phyloP scores from a whole-genome alignment of 2,329 filamentous ascomycete species.

The Colletotrichum sidae region DNA sequence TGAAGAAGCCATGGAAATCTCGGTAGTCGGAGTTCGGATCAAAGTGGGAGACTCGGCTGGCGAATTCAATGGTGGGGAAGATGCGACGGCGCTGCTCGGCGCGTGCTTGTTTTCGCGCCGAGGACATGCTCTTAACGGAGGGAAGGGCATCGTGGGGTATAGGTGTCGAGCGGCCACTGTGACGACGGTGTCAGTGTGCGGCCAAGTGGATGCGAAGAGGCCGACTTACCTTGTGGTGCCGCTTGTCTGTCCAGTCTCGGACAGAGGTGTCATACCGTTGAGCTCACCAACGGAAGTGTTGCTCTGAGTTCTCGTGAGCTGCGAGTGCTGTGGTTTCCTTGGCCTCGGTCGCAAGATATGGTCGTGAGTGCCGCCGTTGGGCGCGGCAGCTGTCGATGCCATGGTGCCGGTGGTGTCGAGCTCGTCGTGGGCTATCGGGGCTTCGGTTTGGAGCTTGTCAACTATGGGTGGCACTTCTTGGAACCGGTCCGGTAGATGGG shows the following conservation, averaged over 20 bases:
- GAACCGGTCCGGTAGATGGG: too few species aligned
- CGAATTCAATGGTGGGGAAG: conserved; percentile 94
- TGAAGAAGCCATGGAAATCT: conserved; percentile 97
- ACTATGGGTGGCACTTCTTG: too few species aligned
- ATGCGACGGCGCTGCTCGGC: conserved; percentile 84
- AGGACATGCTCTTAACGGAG: conserved; percentile 86
- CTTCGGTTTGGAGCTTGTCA: neutral
- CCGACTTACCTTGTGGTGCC: conserved; percentile 33
- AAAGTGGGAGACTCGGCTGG: conserved; percentile 92
- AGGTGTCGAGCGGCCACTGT: conserved; percentile 84
- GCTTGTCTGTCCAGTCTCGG: conserved; percentile 33
- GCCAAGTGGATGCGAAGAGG: neutral
- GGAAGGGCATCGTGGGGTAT: conserved; percentile 92
- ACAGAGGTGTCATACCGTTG: conserved; percentile 24
- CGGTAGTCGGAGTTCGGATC: conserved; percentile 91
- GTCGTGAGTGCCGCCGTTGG: conserved; percentile 45
- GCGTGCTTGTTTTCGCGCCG: conserved; percentile 84
- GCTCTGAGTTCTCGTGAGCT: conserved; percentile 41
- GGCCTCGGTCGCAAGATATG: conserved; percentile 62
- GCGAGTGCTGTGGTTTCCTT: conserved; percentile 61
- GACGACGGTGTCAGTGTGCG: conserved; percentile 8
- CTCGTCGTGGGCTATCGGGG: neutral
- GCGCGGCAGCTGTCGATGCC: conserved; percentile 29
- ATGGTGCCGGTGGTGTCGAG: conserved; percentile 8
- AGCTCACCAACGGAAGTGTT: conserved; percentile 33